Percentiles rank a stretch among this genome's conserved stretches.
These are phyloP conservation scores for Suaeda aralocaspica DNA, from an alignment of 148 eudicot species.

Conservation along the genomic window DNA sequence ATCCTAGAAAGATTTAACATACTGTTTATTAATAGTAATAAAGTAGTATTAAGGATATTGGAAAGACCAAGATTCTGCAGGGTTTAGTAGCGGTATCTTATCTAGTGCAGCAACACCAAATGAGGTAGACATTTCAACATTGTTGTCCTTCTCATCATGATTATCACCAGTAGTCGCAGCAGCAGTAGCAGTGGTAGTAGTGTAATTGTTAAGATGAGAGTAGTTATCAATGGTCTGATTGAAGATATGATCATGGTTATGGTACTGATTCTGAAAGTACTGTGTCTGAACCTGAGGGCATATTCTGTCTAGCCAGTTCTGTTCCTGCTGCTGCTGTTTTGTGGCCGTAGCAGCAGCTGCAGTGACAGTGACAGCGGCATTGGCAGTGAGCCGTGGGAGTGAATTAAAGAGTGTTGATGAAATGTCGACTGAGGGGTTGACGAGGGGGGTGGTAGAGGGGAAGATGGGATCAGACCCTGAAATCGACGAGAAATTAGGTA, in stretches of 20 bases:
- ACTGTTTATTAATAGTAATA: background rate
- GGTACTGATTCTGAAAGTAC: background rate
- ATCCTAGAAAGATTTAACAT: background rate
- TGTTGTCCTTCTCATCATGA: too few species aligned
- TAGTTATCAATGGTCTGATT: background rate
- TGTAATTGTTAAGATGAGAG: background rate
- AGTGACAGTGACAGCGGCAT: background rate
- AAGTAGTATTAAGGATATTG: background rate
- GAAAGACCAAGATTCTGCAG: slow-evolving; percentile 34
- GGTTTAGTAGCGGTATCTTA: slow-evolving; percentile 28
- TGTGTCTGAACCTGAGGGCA: background rate
- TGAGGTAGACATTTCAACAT: slow-evolving; percentile 31
- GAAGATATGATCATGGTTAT: background rate
- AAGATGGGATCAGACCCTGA: background rate
- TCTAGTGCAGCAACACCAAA: slow-evolving; percentile 20
- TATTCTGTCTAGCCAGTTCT: slow-evolving; percentile 15
- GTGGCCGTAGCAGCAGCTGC: background rate
- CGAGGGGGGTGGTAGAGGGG: background rate
- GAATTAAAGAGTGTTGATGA: too few species aligned
- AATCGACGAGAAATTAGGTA: slow-evolving; percentile 15
- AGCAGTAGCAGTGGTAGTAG: background rate
- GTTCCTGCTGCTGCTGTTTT: slow-evolving; percentile 7
- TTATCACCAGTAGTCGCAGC: slow-evolving; percentile 6
- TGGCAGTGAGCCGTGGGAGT: too few species aligned
- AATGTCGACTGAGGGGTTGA: background rate